These are phyloP conservation scores for Orbilia brochopaga DNA, from an alignment of 2,329 filamentous ascomycete genomes.

Conservation along the genomic window DNA sequence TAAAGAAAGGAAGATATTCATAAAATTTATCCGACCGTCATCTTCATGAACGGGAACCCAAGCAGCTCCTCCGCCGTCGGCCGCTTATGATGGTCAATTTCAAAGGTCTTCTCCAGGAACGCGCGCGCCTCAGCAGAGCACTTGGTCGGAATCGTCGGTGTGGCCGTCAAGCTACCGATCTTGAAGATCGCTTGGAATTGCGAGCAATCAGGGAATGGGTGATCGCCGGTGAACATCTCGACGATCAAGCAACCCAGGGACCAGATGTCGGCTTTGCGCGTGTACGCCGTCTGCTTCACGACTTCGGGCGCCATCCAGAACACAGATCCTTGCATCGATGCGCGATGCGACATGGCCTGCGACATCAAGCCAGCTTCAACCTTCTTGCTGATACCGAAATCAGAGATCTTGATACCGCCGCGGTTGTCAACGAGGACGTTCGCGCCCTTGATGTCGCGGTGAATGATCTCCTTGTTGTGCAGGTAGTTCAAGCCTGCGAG, in stretches of 20 bases:
- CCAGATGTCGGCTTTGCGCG: conserved; percentile 98
- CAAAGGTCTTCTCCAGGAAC: conserved; percentile 89
- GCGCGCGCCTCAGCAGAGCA: conserved; percentile 81
- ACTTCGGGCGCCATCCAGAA: conserved; percentile 99
- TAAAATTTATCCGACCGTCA: conserved; percentile 60
- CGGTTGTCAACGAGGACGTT: conserved; percentile 99
- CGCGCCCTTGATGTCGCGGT: conserved; percentile 97
- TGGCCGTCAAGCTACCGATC: conserved; percentile 85
- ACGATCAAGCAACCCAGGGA: conserved; percentile 94
- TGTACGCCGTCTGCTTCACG: conserved; percentile 96
- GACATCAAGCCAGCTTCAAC: conserved; percentile 86
- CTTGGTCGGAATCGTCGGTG: conserved; percentile 84
- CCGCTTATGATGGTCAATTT: conserved; percentile 90
- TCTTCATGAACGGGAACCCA: conserved; percentile 78
- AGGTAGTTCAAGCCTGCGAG: conserved; percentile 90
- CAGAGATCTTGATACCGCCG: conserved; percentile 97
- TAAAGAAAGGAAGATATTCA: conserved; percentile 2
- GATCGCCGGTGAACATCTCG: conserved; percentile 97
- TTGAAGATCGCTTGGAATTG: conserved; percentile 99
- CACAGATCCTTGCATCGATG: conserved; percentile 91
- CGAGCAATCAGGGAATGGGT: conserved; percentile 95
- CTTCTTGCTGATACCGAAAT: conserved; percentile 98
- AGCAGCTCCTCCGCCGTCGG: conserved; percentile 91
- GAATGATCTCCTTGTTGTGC: conserved; percentile 93
- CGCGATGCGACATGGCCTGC: conserved; percentile 70